Base-by-base conservation (phyloP, 495 filamentous ascomycete genomes). In the Annulohypoxylon maeteangense region DNA sequence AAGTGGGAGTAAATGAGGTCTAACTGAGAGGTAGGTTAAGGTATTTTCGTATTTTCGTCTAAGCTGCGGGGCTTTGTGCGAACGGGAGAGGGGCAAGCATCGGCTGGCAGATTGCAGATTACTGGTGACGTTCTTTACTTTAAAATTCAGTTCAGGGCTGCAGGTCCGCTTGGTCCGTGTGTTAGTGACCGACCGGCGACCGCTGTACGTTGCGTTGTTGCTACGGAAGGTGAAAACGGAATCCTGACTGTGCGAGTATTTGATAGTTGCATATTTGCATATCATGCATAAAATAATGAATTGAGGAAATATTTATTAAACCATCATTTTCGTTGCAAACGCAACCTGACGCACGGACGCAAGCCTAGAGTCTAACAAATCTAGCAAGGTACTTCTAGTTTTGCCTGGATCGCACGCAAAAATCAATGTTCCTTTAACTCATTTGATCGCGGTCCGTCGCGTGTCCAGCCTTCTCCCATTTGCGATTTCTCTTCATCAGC, bases 401-500 rank as follows among this genome's bases (percentile, higher is more conserved):
- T 65, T 51, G 25, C 40, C 29, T 54, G 47, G 10, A 53, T 51
- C 20, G 22, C 32, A 11, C 16, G 60, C 70, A 11, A 68, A 72
- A 68, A 56, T 54, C 32, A 20, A 72, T 16, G 70, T 72, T 65
- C 47, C 70, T 72, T 27, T 27, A 65, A 62, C 55, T 62, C 32
- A 62, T 68, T 72, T 36, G 70, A 61, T 72, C 70, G 70, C 70
- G 70, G 70, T 72, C 62, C 70, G 70, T 72, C 70, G 70, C 70
- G 70, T 72, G 65, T 72, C 61, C 65, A 65, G 70, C 65, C 70
- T 72, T 72, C 54, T 64, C 51, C 36, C 29, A 27, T 60, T 68
- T 58, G 45, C 53, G 54, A 48, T 42, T 63, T 50, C 31, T 55
- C 23, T 62, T 56, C 61, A 68, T 68, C 61, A 72, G 70, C 70